Base-by-base conservation (phyloP, 176 grass and related monocot genomes). In the Cenchrus americanus region DNA sequence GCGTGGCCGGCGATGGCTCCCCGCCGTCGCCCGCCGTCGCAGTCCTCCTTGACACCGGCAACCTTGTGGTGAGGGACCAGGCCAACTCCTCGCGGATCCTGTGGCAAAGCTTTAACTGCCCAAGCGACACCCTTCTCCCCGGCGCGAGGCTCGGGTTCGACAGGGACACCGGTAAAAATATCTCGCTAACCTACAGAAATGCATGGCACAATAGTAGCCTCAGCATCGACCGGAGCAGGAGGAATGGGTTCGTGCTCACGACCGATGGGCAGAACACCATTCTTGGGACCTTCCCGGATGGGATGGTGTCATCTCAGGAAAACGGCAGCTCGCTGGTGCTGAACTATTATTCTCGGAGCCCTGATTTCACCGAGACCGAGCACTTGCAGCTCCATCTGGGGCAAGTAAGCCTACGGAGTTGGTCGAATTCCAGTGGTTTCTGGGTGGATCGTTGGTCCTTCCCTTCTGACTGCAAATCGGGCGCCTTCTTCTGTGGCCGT, bases 71-170 rank as follows among this genome's bases (percentile, higher is more conserved):
- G 30, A 23, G 13, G 30, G 78, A 80, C 4, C 78, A 80, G 63
- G 64, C 64, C 49, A 68, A 68, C 74, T 54, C 74, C 15, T 86
- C 84, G 3, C 19, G 15, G 7, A 23, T 87, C 26, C 2, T 84
- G 62, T 91, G 89, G 84, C 80, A 87, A 47, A 91, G 84, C 75
- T 91, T 91, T 50, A 75, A 91, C 54, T 75, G 46, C 74, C 89
- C 89, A 66, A n/a, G 83, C 51, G 76, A 83, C 69, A 46, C 89
- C 49, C 61, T 86, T 48, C 87, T 92, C 52, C 86, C 90, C 54
- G 78, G 90, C 26, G 69, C 14, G 5, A 80, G 49, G 79, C 73
- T 92, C 46, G 90, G 90, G 60, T 46, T 92, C 65, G 80, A 82
- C 83, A 55, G 14, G 11, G 71, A 47, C 82, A 86, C 86, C 34